Percentiles rank a stretch among this genome's conserved stretches.
phyloP scores from a whole-genome alignment of 1,139 yeast genomes.

The Lodderomyces margitis region DNA sequence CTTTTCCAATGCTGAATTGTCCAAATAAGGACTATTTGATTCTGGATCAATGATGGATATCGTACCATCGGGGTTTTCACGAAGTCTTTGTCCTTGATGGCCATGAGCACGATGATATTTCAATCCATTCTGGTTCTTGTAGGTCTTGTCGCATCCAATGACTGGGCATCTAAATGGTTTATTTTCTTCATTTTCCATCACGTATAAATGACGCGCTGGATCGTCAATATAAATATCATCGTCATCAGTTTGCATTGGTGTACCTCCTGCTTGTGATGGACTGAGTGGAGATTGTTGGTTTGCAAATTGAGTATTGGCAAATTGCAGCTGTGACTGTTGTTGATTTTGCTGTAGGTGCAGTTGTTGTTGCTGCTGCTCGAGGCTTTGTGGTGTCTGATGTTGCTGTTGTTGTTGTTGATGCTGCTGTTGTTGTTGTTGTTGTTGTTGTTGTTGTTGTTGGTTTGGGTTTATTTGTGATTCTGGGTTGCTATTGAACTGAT shows the following conservation, averaged over 20 bases:
- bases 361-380: conserved; percentile 14
- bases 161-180: conserved; percentile 98
- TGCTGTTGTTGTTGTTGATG: conserved; percentile 18
- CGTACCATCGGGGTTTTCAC: conserved; percentile 91
- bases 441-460: conserved; percentile 15
- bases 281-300: conserved; percentile 18
- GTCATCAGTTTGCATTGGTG: conserved; percentile 38
- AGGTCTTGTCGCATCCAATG: conserved; percentile 95
- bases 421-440: conserved; percentile 16
- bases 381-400: conserved; percentile 15
- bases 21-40: conserved; percentile 85
- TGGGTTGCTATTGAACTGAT: conserved; percentile 16
- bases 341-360: conserved; percentile 13
- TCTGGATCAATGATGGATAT: conserved; percentile 91
- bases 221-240: conserved; percentile 76
- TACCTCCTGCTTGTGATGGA: conserved; percentile 17
- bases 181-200: conserved; percentile 87
- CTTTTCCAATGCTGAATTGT: conserved; percentile 90
- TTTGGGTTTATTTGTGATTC: conserved; percentile 18
- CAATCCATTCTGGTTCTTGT: conserved; percentile 95
- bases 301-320: conserved; percentile 9
- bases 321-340: conserved; percentile 9
- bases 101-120: conserved; percentile 96
- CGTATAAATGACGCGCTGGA: conserved; percentile 92
- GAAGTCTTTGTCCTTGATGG: conserved; percentile 90